Evolutionary conservation across 2,329 filamentous ascomycete genomes (phyloP), one percentile per base, ranked within the genome.

Genomic region (Penicillium sp.): DNA sequence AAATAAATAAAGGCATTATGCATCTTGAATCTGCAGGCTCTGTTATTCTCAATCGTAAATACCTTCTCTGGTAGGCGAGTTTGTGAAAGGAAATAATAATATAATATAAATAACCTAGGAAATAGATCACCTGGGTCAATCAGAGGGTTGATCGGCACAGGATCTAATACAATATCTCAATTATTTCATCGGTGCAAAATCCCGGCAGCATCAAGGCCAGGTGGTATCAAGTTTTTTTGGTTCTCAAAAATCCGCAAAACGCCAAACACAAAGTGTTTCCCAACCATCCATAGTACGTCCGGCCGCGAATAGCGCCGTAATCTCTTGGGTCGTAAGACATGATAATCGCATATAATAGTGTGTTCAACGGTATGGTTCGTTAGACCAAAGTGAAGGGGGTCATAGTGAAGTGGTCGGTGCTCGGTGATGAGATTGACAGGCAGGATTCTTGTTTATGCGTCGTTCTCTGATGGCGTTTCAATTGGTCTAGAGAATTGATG

Each of bases 391-490:
- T 36, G 31, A 67, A 64, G 19, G 61, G 42, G 49, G 60, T 44
- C 42, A 66, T 52, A 10, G 62, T 49, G 46, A 68, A 67, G 17
- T 61, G 61, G 14, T 67, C 65, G 4, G 61, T 45, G 28, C 61
- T 56, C 5, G 68, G 69, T 1, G 68, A 70, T 19, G 60, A 59
- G 9, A 68, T 51, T 3, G 56, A 45, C 1, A 60, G 52, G 28
- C 49, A 55, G 9, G 53, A 33, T 30, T 64, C 60, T 42, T 61
- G 54, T 61, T 74, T 75, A 46, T 76, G 73, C 0, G 73, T 75
- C 19, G 71, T 71, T 50, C 64, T 66, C 36, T 73, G 60, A 52
- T 76, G 73, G 37, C 73, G 72, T 66, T 76, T 76, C 8, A 76
- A 55, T 69, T 76, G 73, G 26, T 76, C 73, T 76, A 26, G 3